Conservation (phyloP, 169 alveolate species). For the Eimeria tenella region DNA sequence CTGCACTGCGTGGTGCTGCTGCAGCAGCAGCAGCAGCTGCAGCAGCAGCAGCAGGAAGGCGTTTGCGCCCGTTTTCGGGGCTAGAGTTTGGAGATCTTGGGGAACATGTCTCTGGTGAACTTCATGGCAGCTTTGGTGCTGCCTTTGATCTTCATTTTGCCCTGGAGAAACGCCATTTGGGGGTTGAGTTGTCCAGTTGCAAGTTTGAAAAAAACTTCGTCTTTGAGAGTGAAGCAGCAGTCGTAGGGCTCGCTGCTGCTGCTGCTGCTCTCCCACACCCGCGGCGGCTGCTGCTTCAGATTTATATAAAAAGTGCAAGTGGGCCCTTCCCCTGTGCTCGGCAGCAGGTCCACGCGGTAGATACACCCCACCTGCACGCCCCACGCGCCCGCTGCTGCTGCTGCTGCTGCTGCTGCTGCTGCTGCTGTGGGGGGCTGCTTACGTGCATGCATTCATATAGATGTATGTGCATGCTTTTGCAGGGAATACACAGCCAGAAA, state of each 20-base stretch:
- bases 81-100: constrained; percentile 50
- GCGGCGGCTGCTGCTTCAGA: constrained; percentile 85
- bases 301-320: constrained; percentile 86
- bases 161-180: constrained; percentile 93
- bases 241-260: constrained; percentile 83
- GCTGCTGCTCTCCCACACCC: constrained; percentile 81
- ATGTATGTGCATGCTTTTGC: no score
- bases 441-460: no score
- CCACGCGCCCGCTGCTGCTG: no score
- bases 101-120: constrained; percentile 91
- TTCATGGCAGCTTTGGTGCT: constrained; percentile 93
- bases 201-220: constrained; percentile 89
- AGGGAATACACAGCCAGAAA: no score
- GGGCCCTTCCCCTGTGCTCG: constrained; percentile 85
- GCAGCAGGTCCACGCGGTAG: constrained; percentile 87
- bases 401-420: no score
- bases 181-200: constrained; percentile 92
- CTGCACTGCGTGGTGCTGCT: no score
- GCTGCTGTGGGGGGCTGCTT: no score
- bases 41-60: no score
- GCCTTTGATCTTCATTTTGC: constrained; percentile 94
- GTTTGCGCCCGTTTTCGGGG: no score
- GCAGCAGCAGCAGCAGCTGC: no score
- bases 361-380: constrained; percentile 87
- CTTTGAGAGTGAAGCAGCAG: constrained; percentile 83